These are phyloP conservation scores for Lolium multiflorum DNA, from an alignment of 176 grass and related monocot species.

Conservation along the genomic window DNA sequence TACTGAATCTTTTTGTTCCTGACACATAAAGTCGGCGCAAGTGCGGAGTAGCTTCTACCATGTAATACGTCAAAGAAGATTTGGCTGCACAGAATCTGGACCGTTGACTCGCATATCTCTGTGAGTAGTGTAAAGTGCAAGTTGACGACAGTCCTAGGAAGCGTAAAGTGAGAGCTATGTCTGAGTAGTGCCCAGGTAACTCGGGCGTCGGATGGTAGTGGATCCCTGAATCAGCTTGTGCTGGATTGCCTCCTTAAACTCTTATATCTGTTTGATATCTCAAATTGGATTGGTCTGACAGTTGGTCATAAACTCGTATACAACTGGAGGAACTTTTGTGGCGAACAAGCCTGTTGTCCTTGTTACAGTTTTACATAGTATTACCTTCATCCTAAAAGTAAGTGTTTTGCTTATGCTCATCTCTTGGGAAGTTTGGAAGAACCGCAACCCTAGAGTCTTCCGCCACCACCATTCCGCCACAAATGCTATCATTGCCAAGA, in stretches of 20 bases:
- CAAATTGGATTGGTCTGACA: not conserved
- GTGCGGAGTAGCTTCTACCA: not conserved
- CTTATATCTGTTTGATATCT: slow-evolving; percentile 18
- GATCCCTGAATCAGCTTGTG: slow-evolving; percentile 47
- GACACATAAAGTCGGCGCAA: slow-evolving; percentile 14
- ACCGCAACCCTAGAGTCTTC: too few species aligned
- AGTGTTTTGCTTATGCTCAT: too few species aligned
- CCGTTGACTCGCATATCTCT: slow-evolving; percentile 26
- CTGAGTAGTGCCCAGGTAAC: not conserved
- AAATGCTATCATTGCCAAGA: too few species aligned
- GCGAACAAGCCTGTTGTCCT: not conserved
- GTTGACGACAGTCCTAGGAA: slow-evolving; percentile 24
- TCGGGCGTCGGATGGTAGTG: slow-evolving; percentile 1
- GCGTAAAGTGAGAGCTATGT: not conserved
- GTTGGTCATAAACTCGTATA: not conserved
- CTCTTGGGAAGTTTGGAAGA: too few species aligned
- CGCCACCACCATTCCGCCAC: too few species aligned
- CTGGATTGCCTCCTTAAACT: slow-evolving; percentile 23
- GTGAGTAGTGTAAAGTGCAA: slow-evolving; percentile 18
- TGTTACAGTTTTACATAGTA: not conserved
- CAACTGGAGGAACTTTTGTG: not conserved
- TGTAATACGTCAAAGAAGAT: not conserved
- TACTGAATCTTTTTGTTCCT: not conserved
- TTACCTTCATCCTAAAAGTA: not conserved
- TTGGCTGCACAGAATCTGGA: not conserved